Evolutionary conservation across 768 basidiomycete genomes (phyloP).

Genomic region (Amanita exitialis): DNA sequence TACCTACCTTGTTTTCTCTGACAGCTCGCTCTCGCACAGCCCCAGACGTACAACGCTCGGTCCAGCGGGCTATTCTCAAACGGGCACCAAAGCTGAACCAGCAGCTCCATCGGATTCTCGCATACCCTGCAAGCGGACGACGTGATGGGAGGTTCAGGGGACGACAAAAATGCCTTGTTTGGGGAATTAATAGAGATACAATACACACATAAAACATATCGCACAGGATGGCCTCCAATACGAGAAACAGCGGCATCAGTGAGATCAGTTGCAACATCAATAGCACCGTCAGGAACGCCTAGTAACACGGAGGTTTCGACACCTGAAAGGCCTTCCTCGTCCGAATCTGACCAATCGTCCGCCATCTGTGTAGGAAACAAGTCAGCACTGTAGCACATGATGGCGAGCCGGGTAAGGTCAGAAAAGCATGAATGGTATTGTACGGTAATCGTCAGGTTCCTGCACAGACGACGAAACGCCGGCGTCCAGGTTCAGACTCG

Average conservation of each 20-base stretch:
- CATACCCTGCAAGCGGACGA: constrained; percentile 69
- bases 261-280: constrained; percentile 49
- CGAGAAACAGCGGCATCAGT: constrained; percentile 78
- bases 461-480: constrained; percentile 49
- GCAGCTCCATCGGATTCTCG: constrained; percentile 64
- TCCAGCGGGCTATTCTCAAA: constrained; percentile 81
- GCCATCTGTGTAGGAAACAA: constrained; percentile 24
- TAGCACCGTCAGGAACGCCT: constrained; percentile 69
- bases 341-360: constrained; percentile 77
- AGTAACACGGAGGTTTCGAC: constrained; percentile 68
- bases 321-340: constrained; percentile 45
- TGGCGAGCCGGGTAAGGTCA: constrained; percentile 34
- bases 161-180: constrained; percentile 63
- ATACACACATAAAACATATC: constrained; percentile 42
- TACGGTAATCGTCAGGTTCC: constrained; percentile 54
- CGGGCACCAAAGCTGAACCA: constrained; percentile 87
- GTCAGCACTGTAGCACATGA: constrained; percentile 10
- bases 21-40: constrained; percentile 59
- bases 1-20: constrained; percentile 75
- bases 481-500: constrained; percentile 66
- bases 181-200: constrained; percentile 38
- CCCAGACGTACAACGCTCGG: constrained; percentile 80
- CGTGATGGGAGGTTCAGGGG: constrained; percentile 47
- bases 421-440: constrained; percentile 91
- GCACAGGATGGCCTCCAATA: constrained; percentile 86